Evolutionary conservation across 2,329 filamentous ascomycete genomes (phyloP).

Genomic region (Nigrospora sphaerica): DNA sequence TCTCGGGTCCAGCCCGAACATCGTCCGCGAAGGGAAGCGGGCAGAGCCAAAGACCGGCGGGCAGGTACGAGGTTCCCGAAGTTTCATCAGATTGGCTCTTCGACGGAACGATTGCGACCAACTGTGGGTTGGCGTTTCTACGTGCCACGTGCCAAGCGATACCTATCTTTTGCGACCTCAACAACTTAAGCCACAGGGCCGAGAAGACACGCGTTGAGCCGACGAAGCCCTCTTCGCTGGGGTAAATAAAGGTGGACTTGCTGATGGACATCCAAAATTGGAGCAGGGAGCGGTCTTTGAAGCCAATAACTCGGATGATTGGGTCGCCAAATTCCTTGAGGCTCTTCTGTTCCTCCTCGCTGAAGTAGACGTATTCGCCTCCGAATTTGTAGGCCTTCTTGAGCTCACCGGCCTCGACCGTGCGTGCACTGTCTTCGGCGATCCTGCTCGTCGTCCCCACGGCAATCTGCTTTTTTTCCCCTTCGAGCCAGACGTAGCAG

Average conservation of each 20-base stretch:
- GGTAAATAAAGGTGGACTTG: constrained; percentile 88
- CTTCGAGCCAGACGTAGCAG: constrained; percentile 81
- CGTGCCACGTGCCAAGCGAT: constrained; percentile 87
- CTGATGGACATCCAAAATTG: constrained; percentile 80
- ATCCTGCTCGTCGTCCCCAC: constrained; percentile 66
- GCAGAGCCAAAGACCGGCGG: constrained; percentile 82
- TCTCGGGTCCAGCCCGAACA: constrained; percentile 63
- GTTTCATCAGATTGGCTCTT: constrained; percentile 57
- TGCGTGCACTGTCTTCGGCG: constrained; percentile 69
- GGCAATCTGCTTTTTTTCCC: constrained; percentile 78
- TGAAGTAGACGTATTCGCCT: constrained; percentile 81
- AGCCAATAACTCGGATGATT: constrained; percentile 83
- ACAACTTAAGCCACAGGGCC: constrained; percentile 79
- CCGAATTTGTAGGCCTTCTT: constrained; percentile 96
- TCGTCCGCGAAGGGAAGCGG: constrained; percentile 88
- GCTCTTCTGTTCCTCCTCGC: constrained; percentile 70
- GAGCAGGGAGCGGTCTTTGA: constrained; percentile 72
- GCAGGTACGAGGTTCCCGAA: constrained; percentile 61
- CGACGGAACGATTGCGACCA: constrained; percentile 78
- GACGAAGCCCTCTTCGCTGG: constrained; percentile 81
- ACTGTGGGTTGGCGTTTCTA: constrained; percentile 67
- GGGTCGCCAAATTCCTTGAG: constrained; percentile 77
- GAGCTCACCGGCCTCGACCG: constrained; percentile 73
- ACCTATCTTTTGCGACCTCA: constrained; percentile 72
- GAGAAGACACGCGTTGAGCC: constrained; percentile 92